phyloP scores from a whole-genome alignment of 352 stramenopile genomes.

The Globisporangium cederbergense region DNA sequence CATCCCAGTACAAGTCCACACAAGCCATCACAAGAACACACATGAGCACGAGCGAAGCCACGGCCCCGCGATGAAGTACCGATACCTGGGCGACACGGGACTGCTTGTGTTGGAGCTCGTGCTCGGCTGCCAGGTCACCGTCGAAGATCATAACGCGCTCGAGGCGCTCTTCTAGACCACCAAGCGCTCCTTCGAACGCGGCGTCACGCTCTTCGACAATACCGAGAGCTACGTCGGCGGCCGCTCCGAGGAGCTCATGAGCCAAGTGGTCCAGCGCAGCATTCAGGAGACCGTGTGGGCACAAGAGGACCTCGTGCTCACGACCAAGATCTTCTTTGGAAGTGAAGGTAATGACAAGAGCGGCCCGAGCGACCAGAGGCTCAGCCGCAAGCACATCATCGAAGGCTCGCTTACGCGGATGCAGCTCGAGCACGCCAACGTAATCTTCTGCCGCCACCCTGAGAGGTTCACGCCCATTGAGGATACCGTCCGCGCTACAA shows the following conservation, averaged over 20 bases:
- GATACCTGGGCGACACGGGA: constrained; percentile 26
- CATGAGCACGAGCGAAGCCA: too few relatives aligned
- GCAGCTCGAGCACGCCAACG: constrained; percentile 38
- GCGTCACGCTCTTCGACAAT: constrained; percentile 63
- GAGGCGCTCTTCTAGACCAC: constrained; percentile 18
- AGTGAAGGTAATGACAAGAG: neutral
- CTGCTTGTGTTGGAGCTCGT: constrained; percentile 38
- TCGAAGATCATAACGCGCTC: neutral
- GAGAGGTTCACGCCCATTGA: constrained; percentile 30
- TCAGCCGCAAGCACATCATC: constrained; percentile 40
- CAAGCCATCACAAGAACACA: too few relatives aligned
- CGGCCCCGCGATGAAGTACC: constrained; percentile 3
- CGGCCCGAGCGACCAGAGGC: constrained; percentile 23
- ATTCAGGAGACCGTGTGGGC: constrained; percentile 20
- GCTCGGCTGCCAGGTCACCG: constrained; percentile 29
- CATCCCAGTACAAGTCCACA: too few relatives aligned
- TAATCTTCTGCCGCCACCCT: constrained; percentile 44
- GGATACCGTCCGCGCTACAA: constrained; percentile 50
- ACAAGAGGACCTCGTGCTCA: constrained; percentile 48
- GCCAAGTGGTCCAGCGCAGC: constrained; percentile 23
- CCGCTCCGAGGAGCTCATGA: constrained; percentile 31
- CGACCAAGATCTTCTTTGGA: constrained; percentile 59
- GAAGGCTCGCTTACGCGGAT: constrained; percentile 33
- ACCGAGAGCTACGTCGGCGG: constrained; percentile 36
- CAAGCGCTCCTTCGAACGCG: constrained; percentile 26